Percentiles rank a stretch among this genome's conserved stretches.
phyloP scores from a whole-genome alignment of 108 stramenopile species.

The Schizochytrium sp. region DNA sequence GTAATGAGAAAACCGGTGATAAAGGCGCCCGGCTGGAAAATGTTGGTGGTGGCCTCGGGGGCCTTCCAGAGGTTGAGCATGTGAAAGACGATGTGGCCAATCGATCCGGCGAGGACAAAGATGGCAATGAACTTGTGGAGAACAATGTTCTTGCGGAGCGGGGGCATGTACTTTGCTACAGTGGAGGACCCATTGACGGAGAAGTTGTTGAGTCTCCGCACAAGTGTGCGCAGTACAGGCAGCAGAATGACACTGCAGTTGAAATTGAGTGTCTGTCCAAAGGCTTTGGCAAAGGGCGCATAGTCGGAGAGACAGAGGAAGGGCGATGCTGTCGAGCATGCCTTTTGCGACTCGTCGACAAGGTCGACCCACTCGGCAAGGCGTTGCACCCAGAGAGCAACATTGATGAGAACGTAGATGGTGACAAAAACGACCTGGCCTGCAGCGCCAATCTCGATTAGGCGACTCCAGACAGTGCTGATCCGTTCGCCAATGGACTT shows the following conservation, averaged over 20 bases:
- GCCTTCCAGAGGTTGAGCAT: constrained; percentile 21
- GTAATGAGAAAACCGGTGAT: constrained; percentile 31
- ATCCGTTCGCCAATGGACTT: no score
- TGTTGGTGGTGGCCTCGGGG: not conserved
- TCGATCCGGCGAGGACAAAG: constrained; percentile 12
- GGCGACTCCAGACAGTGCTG: not conserved
- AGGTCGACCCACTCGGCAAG: not conserved
- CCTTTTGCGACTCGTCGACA: not conserved
- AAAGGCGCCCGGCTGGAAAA: constrained; percentile 23
- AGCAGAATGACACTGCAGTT: not conserved
- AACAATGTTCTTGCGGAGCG: constrained; percentile 35
- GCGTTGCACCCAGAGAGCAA: not conserved
- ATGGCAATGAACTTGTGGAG: constrained; percentile 40
- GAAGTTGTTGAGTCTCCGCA: not conserved
- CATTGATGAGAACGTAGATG: not conserved
- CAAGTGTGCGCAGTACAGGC: not conserved
- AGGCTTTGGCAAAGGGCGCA: not conserved
- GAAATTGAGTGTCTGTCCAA: not conserved
- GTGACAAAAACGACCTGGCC: not conserved
- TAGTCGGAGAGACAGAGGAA: not conserved
- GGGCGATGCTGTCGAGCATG: not conserved
- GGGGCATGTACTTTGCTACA: constrained; percentile 20
- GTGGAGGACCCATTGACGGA: not conserved
- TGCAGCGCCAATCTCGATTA: not conserved
- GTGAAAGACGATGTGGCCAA: constrained; percentile 35